Evolutionary conservation across 2,329 filamentous ascomycete species (phyloP).

Genomic region (Daldinia sp.): DNA sequence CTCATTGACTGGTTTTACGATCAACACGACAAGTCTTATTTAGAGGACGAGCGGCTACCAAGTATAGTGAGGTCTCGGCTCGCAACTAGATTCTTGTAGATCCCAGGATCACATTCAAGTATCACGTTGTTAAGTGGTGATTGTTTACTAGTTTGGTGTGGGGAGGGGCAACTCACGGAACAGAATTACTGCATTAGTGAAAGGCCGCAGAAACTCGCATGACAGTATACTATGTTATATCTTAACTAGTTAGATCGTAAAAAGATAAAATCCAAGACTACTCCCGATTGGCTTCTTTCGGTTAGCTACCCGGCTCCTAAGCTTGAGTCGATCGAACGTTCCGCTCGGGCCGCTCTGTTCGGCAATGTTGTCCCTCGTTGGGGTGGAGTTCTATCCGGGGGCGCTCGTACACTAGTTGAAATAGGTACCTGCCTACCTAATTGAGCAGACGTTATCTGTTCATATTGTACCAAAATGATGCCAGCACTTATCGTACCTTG

Average conservation of each 20-base stretch:
- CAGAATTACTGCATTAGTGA: neutral
- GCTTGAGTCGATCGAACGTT: neutral
- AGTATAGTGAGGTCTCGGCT: neutral
- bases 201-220: neutral
- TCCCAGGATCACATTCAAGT: neutral
- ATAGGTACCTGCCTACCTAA: neutral
- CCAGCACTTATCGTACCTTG: no score
- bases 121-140: neutral
- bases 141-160: neutral
- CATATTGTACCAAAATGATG: neutral
- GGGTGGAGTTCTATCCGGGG: neutral
- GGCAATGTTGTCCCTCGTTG: neutral
- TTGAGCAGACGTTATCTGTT: neutral
- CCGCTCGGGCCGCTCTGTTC: constrained; percentile 3
- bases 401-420: neutral
- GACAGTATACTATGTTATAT: neutral
- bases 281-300: neutral
- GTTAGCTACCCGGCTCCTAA: neutral
- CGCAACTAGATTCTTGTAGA: neutral
- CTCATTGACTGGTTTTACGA: neutral
- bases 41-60: neutral
- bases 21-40: neutral
- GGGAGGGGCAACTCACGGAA: neutral
- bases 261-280: neutral
- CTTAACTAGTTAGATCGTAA: neutral